phyloP scores from a whole-genome alignment of 441 rosid genomes.

The Erodium chrysanthum region DNA sequence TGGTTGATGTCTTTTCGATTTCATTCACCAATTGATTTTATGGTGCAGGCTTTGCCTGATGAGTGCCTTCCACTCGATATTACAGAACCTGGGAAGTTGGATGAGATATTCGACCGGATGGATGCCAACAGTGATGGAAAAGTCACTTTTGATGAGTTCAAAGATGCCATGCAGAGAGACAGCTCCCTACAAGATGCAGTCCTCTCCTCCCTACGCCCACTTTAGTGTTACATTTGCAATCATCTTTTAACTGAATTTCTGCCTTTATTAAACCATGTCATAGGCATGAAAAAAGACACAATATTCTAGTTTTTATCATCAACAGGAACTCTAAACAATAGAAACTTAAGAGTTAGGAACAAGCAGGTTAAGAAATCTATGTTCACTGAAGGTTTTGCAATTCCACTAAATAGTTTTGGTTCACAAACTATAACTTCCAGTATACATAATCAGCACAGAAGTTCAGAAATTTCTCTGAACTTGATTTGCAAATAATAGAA shows the following conservation, averaged over 20 bases:
- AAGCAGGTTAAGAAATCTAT: conserved; percentile 1
- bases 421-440: conserved; percentile 1
- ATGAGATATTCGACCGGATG: conserved; percentile 60
- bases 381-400: not conserved
- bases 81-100: conserved; percentile 56
- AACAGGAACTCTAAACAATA: conserved; percentile 7
- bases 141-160: conserved; percentile 68
- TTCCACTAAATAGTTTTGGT: not conserved
- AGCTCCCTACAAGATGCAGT: conserved; percentile 55
- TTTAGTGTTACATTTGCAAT: conserved; percentile 18
- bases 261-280: conserved; percentile 1
- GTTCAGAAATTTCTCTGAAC: not conserved
- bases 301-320: conserved; percentile 2
- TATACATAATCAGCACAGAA: not conserved
- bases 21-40: not conserved
- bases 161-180: conserved; percentile 62
- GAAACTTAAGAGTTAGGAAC: conserved; percentile 2
- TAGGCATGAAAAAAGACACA: conserved; percentile 3
- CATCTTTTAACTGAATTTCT: not conserved
- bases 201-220: conserved; percentile 56
- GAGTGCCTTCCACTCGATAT: conserved; percentile 63
- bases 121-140: conserved; percentile 64
- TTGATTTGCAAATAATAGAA: not conserved
- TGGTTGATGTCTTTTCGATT: not conserved
- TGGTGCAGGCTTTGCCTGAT: conserved; percentile 53